Evolutionary conservation across 768 basidiomycete species (phyloP), one percentile per base, ranked within the genome.

Genomic region (Leccinum sublutescens): DNA sequence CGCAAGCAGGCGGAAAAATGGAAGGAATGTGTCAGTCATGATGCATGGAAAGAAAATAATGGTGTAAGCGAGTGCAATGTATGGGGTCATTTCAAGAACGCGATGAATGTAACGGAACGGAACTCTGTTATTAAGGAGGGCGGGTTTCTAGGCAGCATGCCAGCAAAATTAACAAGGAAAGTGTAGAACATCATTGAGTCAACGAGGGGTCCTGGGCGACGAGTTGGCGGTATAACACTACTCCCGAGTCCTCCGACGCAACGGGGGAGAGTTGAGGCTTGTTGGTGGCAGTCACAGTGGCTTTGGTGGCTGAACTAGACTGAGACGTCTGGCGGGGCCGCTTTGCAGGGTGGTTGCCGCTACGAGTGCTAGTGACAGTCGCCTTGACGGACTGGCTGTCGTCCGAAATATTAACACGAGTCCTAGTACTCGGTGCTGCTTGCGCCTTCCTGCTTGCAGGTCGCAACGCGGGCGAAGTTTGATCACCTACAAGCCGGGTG

Each of bases 181-280:
- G 56, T 52, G 34, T 38, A 36, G 49, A 56, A 62, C 38, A 60
- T 71, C 59, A 70, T 58, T 75, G 74, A 65, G 81, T 82, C 71
- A 92, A 76, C 61, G 86, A 84, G 45, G 85, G 86, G 68, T 92
- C 88, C 62, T 89, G 83, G 54, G 85, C 86, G 68, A 92, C 79
- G 73, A 93, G 84, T 73, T 90, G 88, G 61, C 89, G 86, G 77
- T 92, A 91, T 70, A 93, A 74, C 64, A 87, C 90, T 62, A 93
- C 89, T 63, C 88, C 89, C 54, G 91, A 93, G 71, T 93, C 91
- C 61, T 74, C 73, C 52, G 73, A 83, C 17, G 87, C 89, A 50
- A 87, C 88, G 58, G 91, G 89, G 5, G 90, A 91, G 17, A 75
- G 70, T 81, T 80, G 64, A 67, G 71, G 58, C 64, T 76, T 74